Conservation (phyloP, 768 basidiomycete genomes). For the Leccinum subgranulosum region DNA sequence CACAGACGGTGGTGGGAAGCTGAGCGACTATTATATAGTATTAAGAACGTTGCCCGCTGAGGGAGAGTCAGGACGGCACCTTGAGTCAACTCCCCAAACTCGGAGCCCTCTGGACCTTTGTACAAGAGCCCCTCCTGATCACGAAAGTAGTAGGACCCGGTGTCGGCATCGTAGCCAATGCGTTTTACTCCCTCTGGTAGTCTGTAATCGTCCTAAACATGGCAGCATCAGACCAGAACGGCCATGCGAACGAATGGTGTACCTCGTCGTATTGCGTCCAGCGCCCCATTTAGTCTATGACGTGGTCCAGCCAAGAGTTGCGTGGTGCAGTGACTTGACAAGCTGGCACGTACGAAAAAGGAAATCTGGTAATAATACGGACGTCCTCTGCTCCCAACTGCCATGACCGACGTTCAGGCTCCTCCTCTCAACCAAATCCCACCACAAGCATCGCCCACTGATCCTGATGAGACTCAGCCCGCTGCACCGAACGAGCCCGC, state of each 20-base stretch:
- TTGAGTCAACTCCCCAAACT: constrained; percentile 51
- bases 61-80: constrained; percentile 27
- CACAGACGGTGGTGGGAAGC: constrained; percentile 25
- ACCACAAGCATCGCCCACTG: constrained; percentile 22
- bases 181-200: constrained; percentile 55
- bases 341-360: constrained; percentile 11
- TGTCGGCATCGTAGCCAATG: constrained; percentile 75
- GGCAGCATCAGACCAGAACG: not conserved
- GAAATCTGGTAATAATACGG: constrained; percentile 3
- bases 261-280: constrained; percentile 38
- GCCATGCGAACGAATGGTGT: not conserved
- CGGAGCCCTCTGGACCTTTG: constrained; percentile 60
- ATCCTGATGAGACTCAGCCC: constrained; percentile 15
- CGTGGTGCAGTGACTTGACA: constrained; percentile 5
- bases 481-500: constrained; percentile 42
- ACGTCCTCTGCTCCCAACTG: constrained; percentile 1
- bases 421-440: constrained; percentile 28
- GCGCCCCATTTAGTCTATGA: constrained; percentile 31
- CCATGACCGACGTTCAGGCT: constrained; percentile 38
- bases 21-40: constrained; percentile 25
- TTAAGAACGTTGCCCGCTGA: not conserved
- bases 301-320: constrained; percentile 22
- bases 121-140: constrained; percentile 48
- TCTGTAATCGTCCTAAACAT: constrained; percentile 46
- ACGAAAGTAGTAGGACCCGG: constrained; percentile 61